These are phyloP conservation scores for Cardamine chenopodiifolia DNA, from an alignment of 345 rosid genomes.

Conservation along the genomic window DNA sequence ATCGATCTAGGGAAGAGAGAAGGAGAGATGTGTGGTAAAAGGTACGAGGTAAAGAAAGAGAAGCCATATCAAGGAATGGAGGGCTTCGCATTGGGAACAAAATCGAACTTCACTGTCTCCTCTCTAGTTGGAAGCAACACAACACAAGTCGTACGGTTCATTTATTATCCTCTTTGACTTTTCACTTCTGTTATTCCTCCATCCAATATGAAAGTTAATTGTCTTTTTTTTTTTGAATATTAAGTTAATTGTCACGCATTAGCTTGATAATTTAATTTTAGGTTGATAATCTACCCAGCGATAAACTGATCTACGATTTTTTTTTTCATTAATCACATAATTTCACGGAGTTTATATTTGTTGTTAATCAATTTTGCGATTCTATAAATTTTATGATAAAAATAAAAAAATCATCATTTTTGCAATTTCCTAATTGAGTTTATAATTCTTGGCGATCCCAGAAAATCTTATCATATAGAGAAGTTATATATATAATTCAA, in stretches of 20 bases:
- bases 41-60: conserved; percentile 43
- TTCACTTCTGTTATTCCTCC: conserved; percentile 10
- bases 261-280: background rate
- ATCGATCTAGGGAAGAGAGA: conserved; percentile 29
- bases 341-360: background rate
- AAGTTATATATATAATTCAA: background rate
- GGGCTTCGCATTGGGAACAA: conserved; percentile 43
- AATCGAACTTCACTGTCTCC: conserved; percentile 39
- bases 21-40: conserved; percentile 25
- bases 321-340: background rate
- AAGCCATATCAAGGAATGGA: conserved; percentile 44
- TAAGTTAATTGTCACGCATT: conserved; percentile 3
- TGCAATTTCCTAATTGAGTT: background rate
- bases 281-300: background rate
- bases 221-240: too few species aligned
- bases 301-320: background rate
- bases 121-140: conserved; percentile 36
- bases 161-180: conserved; percentile 43
- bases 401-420: background rate
- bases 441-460: background rate
- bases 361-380: too few species aligned
- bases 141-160: conserved; percentile 34
- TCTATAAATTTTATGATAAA: background rate
- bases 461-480: conserved; percentile 7
- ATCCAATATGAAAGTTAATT: background rate